Evolutionary conservation across 371 early-diverging fungal species (phyloP).

Genomic region (Syncephalis plumigaleata): DNA sequence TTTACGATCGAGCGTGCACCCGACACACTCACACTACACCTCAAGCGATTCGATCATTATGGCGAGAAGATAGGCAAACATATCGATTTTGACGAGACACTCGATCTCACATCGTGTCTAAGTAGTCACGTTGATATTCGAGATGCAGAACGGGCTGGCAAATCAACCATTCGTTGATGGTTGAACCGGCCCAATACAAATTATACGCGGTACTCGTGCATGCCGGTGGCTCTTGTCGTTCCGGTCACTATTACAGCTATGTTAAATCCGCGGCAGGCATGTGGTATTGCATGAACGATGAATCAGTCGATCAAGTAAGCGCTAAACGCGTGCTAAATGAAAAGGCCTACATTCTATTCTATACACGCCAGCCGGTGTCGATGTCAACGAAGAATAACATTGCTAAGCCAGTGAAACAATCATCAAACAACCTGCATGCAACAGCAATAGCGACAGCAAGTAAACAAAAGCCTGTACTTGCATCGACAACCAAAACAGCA

Average conservation of each 20-base stretch:
- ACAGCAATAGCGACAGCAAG: too few species aligned
- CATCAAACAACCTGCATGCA: too few species aligned
- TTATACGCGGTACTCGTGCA: conserved; percentile 69
- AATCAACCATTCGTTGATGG: too few species aligned
- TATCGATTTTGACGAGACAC: conserved; percentile 21
- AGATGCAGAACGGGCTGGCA: background rate
- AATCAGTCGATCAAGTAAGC: conserved; percentile 36
- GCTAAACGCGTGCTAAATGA: conserved; percentile 41
- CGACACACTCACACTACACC: conserved; percentile 43
- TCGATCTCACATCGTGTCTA: conserved; percentile 19
- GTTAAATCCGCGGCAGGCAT: conserved; percentile 50
- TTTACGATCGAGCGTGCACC: conserved; percentile 58
- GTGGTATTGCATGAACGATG: conserved; percentile 74
- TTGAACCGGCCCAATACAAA: conserved; percentile 17
- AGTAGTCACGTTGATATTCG: conserved; percentile 14
- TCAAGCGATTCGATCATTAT: conserved; percentile 52
- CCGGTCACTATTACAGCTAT: conserved; percentile 71
- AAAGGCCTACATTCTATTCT: conserved; percentile 77
- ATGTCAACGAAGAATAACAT: background rate
- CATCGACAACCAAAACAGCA: too few species aligned
- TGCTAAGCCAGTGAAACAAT: too few species aligned
- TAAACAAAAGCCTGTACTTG: too few species aligned
- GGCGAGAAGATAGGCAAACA: conserved; percentile 45
- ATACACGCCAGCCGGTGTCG: conserved; percentile 19
- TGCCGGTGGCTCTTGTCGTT: conserved; percentile 45